These are phyloP conservation scores for Neofusicoccum sp. DNA, from an alignment of 2,329 filamentous ascomycete species.

Conservation along the genomic window DNA sequence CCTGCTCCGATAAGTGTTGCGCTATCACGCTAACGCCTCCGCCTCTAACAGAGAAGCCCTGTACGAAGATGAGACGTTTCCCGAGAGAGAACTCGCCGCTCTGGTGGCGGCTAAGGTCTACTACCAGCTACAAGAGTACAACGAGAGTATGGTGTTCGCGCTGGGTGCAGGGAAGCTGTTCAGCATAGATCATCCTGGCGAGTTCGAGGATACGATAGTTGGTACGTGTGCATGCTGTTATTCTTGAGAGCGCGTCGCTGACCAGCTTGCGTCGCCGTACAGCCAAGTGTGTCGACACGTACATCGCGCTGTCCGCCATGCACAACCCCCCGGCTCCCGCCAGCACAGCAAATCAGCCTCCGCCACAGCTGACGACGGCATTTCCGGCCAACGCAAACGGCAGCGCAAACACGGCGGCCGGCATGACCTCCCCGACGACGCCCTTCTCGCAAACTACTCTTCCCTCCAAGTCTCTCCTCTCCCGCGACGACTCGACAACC, in stretches of 20 bases:
- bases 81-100: slow-evolving; percentile 89
- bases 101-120: slow-evolving; percentile 97
- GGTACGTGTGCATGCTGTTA: slow-evolving; percentile 48
- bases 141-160: slow-evolving; percentile 98
- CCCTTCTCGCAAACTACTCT: slow-evolving; percentile 93
- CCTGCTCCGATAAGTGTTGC: slow-evolving; percentile 12
- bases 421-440: slow-evolving; percentile 81
- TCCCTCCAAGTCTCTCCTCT: slow-evolving; percentile 93
- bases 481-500: slow-evolving; percentile 68
- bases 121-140: slow-evolving; percentile 97
- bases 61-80: slow-evolving; percentile 94
- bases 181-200: slow-evolving; percentile 83
- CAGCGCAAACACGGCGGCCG: slow-evolving; percentile 62
- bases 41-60: slow-evolving; percentile 73
- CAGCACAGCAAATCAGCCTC: slow-evolving; percentile 48
- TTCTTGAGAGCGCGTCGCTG: neutral
- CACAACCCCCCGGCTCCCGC: slow-evolving; percentile 53
- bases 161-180: slow-evolving; percentile 93
- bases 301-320: slow-evolving; percentile 75
- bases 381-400: slow-evolving; percentile 68
- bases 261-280: slow-evolving; percentile 4
- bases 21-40: slow-evolving; percentile 12
- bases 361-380: slow-evolving; percentile 75
- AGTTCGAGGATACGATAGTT: slow-evolving; percentile 99
- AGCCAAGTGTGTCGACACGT: slow-evolving; percentile 96